phyloP scores from a whole-genome alignment of 306 rosid genomes.

The Canavalia ensiformis region DNA sequence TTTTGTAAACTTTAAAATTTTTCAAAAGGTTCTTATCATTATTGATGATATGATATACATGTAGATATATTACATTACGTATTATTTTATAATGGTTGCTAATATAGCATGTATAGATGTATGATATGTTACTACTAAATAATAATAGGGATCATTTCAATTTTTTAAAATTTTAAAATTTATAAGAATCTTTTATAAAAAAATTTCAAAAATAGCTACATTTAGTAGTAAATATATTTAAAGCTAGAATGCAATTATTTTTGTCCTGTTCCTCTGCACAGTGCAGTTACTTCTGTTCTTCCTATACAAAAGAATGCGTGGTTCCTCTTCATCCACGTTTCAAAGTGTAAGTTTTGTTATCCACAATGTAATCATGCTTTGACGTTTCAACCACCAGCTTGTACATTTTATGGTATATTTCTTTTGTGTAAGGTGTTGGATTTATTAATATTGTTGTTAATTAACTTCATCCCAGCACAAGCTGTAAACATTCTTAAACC shows the following conservation, averaged over 20 bases:
- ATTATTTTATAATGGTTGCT: too few species aligned
- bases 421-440: neutral
- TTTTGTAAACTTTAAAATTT: too few species aligned
- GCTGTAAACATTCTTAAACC: neutral
- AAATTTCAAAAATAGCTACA: too few species aligned
- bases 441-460: neutral
- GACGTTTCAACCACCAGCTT: neutral
- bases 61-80: too few species aligned
- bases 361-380: neutral
- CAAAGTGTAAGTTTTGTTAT: neutral
- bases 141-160: too few species aligned
- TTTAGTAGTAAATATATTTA: too few species aligned
- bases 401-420: neutral
- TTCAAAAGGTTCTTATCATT: too few species aligned
- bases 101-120: too few species aligned
- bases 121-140: too few species aligned
- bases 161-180: too few species aligned
- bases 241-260: neutral
- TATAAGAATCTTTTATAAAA: too few species aligned
- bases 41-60: too few species aligned
- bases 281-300: neutral
- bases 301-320: neutral
- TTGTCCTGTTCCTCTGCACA: neutral
- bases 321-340: neutral
- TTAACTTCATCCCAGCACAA: neutral